A percentile compares a stretch with the other conserved stretches of the same genome.
These are phyloP conservation scores for Diaporthe citrichinensis DNA, from an alignment of 2,329 filamentous ascomycete species.

Conservation along the genomic window DNA sequence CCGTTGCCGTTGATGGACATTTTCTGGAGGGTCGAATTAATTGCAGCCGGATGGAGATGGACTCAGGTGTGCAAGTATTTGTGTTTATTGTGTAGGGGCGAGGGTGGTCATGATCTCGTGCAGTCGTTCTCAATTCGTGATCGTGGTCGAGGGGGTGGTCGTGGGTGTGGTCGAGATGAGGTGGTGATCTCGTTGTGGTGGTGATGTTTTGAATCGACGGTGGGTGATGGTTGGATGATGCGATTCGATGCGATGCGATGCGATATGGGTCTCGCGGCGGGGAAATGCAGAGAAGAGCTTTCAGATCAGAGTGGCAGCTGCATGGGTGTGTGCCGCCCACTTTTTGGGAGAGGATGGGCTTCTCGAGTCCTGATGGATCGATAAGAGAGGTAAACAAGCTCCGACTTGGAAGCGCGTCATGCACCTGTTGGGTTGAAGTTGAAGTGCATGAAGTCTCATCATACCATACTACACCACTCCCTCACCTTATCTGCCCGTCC, in stretches of 20 bases:
- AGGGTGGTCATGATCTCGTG: constrained; percentile 36
- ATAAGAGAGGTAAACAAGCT: constrained; percentile 21
- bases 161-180: background rate
- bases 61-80: background rate
- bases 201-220: background rate
- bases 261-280: constrained; percentile 17
- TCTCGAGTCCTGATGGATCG: background rate
- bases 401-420: constrained; percentile 20
- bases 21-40: constrained; percentile 47
- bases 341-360: background rate
- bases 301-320: constrained; percentile 3
- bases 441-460: constrained; percentile 28
- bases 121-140: background rate
- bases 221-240: constrained; percentile 9
- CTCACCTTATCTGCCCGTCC: background rate
- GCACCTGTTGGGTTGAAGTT: background rate
- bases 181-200: background rate
- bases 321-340: background rate
- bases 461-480: background rate
- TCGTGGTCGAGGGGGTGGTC: background rate
- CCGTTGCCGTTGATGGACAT: constrained; percentile 58
- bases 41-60: constrained; percentile 39
- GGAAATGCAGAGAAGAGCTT: constrained; percentile 19
- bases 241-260: constrained; percentile 25
- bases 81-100: constrained; percentile 9